Evolutionary conservation across 495 filamentous ascomycete genomes (phyloP).

Genomic region (Trichocladium uniseriatum): DNA sequence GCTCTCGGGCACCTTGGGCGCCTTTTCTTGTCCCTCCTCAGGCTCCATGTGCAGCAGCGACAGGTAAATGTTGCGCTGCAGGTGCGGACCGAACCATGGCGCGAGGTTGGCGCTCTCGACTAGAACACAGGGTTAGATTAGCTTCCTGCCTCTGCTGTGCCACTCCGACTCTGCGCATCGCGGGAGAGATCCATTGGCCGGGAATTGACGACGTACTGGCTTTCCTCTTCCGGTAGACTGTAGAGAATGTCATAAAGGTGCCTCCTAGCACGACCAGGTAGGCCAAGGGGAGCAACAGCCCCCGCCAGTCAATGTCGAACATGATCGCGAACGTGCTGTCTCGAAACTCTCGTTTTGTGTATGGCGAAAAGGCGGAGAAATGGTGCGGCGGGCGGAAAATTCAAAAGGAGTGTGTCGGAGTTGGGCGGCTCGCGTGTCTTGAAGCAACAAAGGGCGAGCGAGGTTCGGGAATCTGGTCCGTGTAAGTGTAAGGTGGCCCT

Average conservation of each 20-base stretch:
- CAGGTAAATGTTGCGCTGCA: slow-evolving; percentile 89
- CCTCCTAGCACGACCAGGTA: slow-evolving; percentile 82
- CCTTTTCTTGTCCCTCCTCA: slow-evolving; percentile 55
- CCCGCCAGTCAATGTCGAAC: slow-evolving; percentile 65
- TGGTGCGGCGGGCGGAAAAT: background rate
- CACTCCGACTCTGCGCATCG: too few species aligned
- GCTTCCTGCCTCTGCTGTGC: too few species aligned
- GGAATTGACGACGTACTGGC: slow-evolving; percentile 57
- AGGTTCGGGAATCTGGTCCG: too few species aligned
- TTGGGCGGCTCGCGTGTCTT: too few species aligned
- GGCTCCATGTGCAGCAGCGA: slow-evolving; percentile 82
- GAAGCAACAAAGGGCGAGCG: too few species aligned
- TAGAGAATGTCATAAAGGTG: slow-evolving; percentile 83
- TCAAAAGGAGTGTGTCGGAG: too few species aligned
- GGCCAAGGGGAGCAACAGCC: slow-evolving; percentile 70
- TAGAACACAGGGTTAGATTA: slow-evolving; percentile 23
- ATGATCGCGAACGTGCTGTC: slow-evolving; percentile 23
- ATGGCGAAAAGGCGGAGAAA: background rate
- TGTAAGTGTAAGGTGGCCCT: slow-evolving; percentile 8
- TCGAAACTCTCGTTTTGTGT: background rate
- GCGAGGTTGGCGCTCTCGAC: slow-evolving; percentile 70
- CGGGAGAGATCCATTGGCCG: too few species aligned
- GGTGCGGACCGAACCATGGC: slow-evolving; percentile 85
- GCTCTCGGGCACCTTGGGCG: slow-evolving; percentile 68
- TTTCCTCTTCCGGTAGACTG: slow-evolving; percentile 89